Conservation (phyloP, 2,329 filamentous ascomycete species). For the Lecanoromycetidae sp. region DNA sequence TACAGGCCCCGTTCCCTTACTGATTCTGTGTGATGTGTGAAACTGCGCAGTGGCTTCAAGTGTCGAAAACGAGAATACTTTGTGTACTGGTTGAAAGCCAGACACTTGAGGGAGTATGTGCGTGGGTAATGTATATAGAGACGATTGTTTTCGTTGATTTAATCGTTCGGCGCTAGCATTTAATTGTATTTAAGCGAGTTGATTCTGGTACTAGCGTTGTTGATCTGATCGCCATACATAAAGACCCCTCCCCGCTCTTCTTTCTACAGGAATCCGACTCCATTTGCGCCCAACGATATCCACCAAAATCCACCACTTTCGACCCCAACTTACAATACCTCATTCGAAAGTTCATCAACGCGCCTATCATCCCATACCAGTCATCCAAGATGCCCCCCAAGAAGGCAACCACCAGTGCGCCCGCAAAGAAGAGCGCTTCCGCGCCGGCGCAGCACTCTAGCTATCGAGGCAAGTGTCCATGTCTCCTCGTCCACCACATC, state of each 20-base stretch:
- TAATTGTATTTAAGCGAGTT: too few relatives aligned
- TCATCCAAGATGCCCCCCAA: constrained; percentile 51
- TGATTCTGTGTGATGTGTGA: too few relatives aligned
- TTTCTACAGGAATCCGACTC: constrained; percentile 1
- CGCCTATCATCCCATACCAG: constrained; percentile 12
- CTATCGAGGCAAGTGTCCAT: constrained; percentile 50
- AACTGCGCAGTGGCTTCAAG: too few relatives aligned
- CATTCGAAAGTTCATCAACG: constrained; percentile 17
- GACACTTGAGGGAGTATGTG: too few relatives aligned
- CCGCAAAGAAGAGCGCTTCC: constrained; percentile 46
- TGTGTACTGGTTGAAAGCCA: too few relatives aligned
- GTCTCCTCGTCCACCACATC: constrained; percentile 32
- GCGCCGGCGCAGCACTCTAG: constrained; percentile 47
- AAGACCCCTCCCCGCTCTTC: constrained; percentile 7
- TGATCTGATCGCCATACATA: too few relatives aligned
- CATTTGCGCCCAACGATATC: constrained; percentile 8
- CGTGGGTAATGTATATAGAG: too few relatives aligned
- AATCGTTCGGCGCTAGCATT: too few relatives aligned
- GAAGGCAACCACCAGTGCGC: constrained; percentile 42
- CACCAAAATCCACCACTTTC: constrained; percentile 10
- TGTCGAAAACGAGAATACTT: too few relatives aligned
- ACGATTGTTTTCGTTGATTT: too few relatives aligned
- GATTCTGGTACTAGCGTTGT: too few relatives aligned
- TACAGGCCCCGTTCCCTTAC: too few relatives aligned
- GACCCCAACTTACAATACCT: constrained; percentile 14